Evolutionary conservation across 768 basidiomycete genomes (phyloP).

Genomic region (Paxillus rubicundulus): DNA sequence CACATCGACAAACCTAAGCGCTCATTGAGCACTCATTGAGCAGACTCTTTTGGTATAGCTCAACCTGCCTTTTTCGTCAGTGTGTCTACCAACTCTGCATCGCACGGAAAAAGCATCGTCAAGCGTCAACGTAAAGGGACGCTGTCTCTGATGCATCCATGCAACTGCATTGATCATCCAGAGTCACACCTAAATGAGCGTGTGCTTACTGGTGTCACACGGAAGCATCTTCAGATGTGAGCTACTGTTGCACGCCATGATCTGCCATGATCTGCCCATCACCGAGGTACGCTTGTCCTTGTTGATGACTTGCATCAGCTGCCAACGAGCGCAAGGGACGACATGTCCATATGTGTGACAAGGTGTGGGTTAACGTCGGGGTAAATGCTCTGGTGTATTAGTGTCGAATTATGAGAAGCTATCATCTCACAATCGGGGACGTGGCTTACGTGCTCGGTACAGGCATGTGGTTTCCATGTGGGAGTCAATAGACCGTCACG

Average conservation of each 20-base stretch:
- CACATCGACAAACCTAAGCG: too few relatives aligned
- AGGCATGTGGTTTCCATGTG: constrained; percentile 1
- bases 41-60: too few relatives aligned
- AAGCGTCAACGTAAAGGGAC: too few relatives aligned
- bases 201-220: constrained; percentile 9
- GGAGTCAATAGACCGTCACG: neutral
- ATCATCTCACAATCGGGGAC: neutral
- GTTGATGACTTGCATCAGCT: too few relatives aligned
- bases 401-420: neutral
- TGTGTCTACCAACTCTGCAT: too few relatives aligned
- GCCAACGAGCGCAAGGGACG: neutral
- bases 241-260: neutral
- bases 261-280: neutral
- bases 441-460: neutral
- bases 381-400: too few relatives aligned
- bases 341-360: neutral
- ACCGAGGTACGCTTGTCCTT: neutral
- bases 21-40: too few relatives aligned
- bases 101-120: too few relatives aligned
- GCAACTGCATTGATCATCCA: neutral
- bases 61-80: too few relatives aligned
- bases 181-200: constrained; percentile 5
- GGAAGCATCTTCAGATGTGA: constrained; percentile 14
- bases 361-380: neutral
- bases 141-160: too few relatives aligned